phyloP scores from a whole-genome alignment of 1,284 basidiomycete species.

The Mycena sp. region DNA sequence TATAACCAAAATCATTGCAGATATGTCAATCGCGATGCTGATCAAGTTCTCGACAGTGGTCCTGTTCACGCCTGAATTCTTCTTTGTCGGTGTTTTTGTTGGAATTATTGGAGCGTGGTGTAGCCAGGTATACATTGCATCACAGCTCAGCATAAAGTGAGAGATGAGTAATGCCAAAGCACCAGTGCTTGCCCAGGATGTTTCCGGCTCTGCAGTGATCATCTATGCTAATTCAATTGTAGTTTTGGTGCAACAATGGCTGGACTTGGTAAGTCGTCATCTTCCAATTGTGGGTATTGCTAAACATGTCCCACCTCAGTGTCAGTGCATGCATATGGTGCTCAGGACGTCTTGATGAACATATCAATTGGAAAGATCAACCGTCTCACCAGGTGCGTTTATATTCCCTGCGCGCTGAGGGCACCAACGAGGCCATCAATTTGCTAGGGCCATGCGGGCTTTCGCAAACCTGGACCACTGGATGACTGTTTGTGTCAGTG shows the following conservation, averaged over 20 bases:
- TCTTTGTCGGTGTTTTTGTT: slow-evolving; percentile 45
- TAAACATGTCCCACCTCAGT: slow-evolving; percentile 10
- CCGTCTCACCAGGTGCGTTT: slow-evolving; percentile 32
- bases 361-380: slow-evolving; percentile 51
- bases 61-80: slow-evolving; percentile 48
- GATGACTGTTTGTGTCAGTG: slow-evolving; percentile 28
- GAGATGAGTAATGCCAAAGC: slow-evolving; percentile 69
- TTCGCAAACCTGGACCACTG: slow-evolving; percentile 56
- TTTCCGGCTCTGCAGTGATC: neutral
- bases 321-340: slow-evolving; percentile 47
- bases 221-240: neutral
- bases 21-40: neutral
- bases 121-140: slow-evolving; percentile 13
- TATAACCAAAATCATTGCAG: neutral
- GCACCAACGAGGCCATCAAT: neutral
- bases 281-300: neutral
- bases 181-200: slow-evolving; percentile 62
- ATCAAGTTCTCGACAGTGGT: slow-evolving; percentile 43
- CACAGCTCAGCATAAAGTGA: slow-evolving; percentile 71
- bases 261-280: slow-evolving; percentile 48
- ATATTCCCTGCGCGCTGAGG: neutral
- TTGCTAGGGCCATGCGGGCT: slow-evolving; percentile 47
- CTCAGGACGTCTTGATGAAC: slow-evolving; percentile 46
- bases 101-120: slow-evolving; percentile 42
- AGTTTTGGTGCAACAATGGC: slow-evolving; percentile 60